Percentiles rank a stretch among this genome's conserved stretches.
phyloP scores from a whole-genome alignment of 1,284 basidiomycete species.

The Pseudozyma thailandica region DNA sequence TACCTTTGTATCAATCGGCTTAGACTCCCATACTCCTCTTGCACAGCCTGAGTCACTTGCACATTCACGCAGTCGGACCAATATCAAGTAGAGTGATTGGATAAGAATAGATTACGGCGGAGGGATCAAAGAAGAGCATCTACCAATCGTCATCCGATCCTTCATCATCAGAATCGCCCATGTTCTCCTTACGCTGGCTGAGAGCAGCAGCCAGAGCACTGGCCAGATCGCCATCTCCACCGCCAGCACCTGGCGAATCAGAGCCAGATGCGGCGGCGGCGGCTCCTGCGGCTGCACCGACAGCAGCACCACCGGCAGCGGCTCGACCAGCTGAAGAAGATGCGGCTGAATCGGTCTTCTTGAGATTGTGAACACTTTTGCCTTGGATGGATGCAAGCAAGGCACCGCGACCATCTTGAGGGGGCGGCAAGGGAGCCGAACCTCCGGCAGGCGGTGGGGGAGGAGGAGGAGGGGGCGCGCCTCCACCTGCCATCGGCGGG shows the following conservation, averaged over 20 bases:
- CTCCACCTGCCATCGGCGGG: slow-evolving; percentile 32
- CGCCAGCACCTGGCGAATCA: slow-evolving; percentile 36
- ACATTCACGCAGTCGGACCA: too few species aligned
- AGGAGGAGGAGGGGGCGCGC: slow-evolving; percentile 31
- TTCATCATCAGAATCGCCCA: slow-evolving; percentile 89
- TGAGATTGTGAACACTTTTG: slow-evolving; percentile 77
- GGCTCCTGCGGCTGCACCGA: slow-evolving; percentile 32
- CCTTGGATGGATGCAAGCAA: slow-evolving; percentile 78
- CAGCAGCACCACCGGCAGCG: slow-evolving; percentile 24
- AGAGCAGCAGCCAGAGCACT: slow-evolving; percentile 77
- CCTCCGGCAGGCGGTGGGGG: slow-evolving; percentile 42
- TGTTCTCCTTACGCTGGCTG: slow-evolving; percentile 83
- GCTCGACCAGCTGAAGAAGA: slow-evolving; percentile 26
- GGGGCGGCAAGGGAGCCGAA: slow-evolving; percentile 32
- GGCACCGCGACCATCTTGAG: slow-evolving; percentile 71
- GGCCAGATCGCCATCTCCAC: slow-evolving; percentile 73
- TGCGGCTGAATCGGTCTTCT: slow-evolving; percentile 72
- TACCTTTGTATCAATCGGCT: too few species aligned
- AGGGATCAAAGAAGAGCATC: background rate
- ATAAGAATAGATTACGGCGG: background rate
- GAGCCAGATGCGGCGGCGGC: slow-evolving; percentile 21
- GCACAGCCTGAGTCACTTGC: too few species aligned
- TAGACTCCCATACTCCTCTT: too few species aligned
- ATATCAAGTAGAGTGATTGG: background rate
- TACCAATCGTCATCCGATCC: slow-evolving; percentile 72